A percentile compares a stretch with the other conserved stretches of the same genome.
Evolutionary conservation across 352 stramenopile species (phyloP).

Genomic region (Elongisporangium senticosum): DNA sequence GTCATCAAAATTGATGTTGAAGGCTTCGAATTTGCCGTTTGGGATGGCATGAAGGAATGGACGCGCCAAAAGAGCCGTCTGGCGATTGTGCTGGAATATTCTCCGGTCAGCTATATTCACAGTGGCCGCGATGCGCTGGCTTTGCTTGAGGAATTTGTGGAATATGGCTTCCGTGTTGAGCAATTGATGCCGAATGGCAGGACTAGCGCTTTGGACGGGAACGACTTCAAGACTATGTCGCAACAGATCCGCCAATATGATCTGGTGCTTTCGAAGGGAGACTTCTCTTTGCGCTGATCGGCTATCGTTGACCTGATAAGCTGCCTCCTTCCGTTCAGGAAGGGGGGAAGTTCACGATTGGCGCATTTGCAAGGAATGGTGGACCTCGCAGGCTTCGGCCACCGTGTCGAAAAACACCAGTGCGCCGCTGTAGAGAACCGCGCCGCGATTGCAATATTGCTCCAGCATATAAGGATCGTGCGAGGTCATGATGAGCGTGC

Average conservation of each 20-base stretch:
- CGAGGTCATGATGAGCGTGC: constrained; percentile 5
- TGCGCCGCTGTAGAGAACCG: constrained; percentile 4
- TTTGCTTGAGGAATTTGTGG: constrained; percentile 6
- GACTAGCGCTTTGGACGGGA: constrained; percentile 5
- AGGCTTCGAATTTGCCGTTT: constrained; percentile 5
- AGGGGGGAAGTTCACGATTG: constrained; percentile 5
- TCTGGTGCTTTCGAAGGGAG: constrained; percentile 5
- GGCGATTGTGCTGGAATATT: constrained; percentile 5
- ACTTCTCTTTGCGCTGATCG: constrained; percentile 5
- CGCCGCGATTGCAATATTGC: constrained; percentile 5
- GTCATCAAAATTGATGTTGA: constrained; percentile 6
- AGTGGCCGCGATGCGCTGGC: constrained; percentile 4
- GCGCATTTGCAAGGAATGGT: constrained; percentile 5
- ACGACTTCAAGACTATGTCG: constrained; percentile 5
- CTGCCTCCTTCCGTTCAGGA: constrained; percentile 5
- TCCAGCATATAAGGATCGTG: constrained; percentile 5
- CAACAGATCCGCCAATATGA: constrained; percentile 5
- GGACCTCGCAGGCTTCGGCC: constrained; percentile 4
- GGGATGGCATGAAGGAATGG: constrained; percentile 5
- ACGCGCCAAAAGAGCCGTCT: constrained; percentile 5
- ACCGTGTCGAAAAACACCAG: constrained; percentile 5
- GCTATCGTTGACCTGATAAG: constrained; percentile 5
- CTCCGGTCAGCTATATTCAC: constrained; percentile 5
- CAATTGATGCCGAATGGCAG: constrained; percentile 5
- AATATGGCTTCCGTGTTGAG: constrained; percentile 5